These are phyloP conservation scores for Russula ochroleuca DNA, from an alignment of 768 basidiomycete species.

Conservation along the genomic window DNA sequence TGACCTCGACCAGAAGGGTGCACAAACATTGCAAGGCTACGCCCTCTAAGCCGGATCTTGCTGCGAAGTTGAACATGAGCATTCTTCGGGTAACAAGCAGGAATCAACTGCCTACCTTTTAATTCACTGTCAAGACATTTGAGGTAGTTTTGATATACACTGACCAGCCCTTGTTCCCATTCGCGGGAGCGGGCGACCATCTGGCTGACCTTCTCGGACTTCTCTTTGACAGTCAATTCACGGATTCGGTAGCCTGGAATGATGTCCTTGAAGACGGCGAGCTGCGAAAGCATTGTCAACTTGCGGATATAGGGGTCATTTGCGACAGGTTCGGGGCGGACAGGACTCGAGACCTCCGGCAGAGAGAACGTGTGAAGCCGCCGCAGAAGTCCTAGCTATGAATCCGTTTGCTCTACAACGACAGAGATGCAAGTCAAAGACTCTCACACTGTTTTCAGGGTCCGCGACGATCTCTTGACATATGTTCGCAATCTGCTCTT, in stretches of 20 bases:
- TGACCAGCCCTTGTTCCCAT: slow-evolving; percentile 91
- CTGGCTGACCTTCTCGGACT: slow-evolving; percentile 90
- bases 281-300: slow-evolving; percentile 81
- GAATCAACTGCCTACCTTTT: slow-evolving; percentile 54
- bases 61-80: slow-evolving; percentile 36
- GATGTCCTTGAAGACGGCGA: slow-evolving; percentile 94
- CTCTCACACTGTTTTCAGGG: slow-evolving; percentile 87
- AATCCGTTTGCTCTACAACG: slow-evolving; percentile 14
- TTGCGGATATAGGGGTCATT: slow-evolving; percentile 85
- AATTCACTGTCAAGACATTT: slow-evolving; percentile 80
- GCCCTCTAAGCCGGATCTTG: slow-evolving; percentile 60
- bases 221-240: slow-evolving; percentile 83
- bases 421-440: slow-evolving; percentile 7
- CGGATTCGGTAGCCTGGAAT: slow-evolving; percentile 96
- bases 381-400: slow-evolving; percentile 79
- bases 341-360: slow-evolving; percentile 61
- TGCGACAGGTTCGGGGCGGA: slow-evolving; percentile 61
- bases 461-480: slow-evolving; percentile 94
- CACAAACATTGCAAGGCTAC: slow-evolving; percentile 83
- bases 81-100: slow-evolving; percentile 5
- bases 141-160: slow-evolving; percentile 85
- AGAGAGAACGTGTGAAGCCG: slow-evolving; percentile 89
- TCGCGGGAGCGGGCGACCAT: slow-evolving; percentile 86
- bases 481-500: slow-evolving; percentile 89
- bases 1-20: slow-evolving; percentile 71